Base-by-base conservation (phyloP, 176 grass and related monocot species). In the Thinopyrum elongatum region DNA sequence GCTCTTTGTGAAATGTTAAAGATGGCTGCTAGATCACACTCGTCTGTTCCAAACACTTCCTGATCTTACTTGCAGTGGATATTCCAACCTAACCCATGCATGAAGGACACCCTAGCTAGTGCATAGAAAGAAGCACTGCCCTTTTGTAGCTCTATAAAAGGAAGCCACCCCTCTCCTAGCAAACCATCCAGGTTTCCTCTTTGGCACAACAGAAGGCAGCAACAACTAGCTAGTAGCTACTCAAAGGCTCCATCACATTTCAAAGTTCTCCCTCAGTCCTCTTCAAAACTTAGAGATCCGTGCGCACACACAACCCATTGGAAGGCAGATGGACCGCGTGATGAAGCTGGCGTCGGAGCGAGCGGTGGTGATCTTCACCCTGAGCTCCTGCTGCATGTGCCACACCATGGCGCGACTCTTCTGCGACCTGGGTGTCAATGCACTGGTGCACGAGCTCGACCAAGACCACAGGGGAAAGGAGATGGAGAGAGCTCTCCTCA, bases 381-480 rank as follows among this genome's bases (percentile, higher is more conserved):
- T 80, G 69, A 97, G 95, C 62, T 88, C 86, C 10, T 91, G 92
- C 78, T 94, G 86, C 88, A 97, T 97, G 95, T 93, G 86, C 84
- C 95, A 97, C 82, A 89, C 90, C 0, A 36, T 97, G 86, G 91
- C 86, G 7, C 76, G 82, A n/a, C 90, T 97, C 39, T 81, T 97
- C 64, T 41, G 70, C 12, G 88, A 93, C 8, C 86, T 94, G 5
- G 82, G 90, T 3, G 92, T 97, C n/a, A 92, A 90, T 68, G 86
- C 81, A 2, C 36, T 76, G 23, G 79, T 94, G 65, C 81, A 90
- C 21, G 92, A 94, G 84, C 84, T 94, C 1, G 92, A 94, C 65
- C 46, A 61, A 2, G 84, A 92, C 38, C 62, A 87, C 0, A 76
- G 75, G 10, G 90, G 90, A 22, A 89, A 65, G 82, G 92, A 94